Evolutionary conservation across 805 yeast genomes (phyloP).

Genomic region (Candida namnaoensis): DNA sequence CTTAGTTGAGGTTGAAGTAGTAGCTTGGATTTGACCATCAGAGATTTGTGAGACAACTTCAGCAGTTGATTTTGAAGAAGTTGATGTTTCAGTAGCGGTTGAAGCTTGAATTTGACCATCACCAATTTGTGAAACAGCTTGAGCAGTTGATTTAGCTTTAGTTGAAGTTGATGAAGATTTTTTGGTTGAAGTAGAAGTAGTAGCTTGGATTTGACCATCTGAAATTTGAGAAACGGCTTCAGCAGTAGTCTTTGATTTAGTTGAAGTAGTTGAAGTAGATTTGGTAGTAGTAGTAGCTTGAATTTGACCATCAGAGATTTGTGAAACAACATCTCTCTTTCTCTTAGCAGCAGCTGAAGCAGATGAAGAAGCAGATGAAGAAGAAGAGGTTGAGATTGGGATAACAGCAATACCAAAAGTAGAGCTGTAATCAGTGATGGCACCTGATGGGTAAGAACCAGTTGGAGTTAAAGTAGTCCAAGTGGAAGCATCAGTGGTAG

Average conservation of each 20-base stretch:
- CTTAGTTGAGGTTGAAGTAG: conserved; percentile 29
- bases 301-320: conserved; percentile 41
- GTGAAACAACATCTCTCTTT: conserved; percentile 17
- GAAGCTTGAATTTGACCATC: conserved; percentile 17
- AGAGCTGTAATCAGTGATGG: conserved; percentile 31
- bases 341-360: conserved; percentile 4
- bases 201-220: conserved; percentile 13
- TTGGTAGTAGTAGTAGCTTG: conserved; percentile 40
- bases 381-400: conserved; percentile 9
- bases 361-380: conserved; percentile 11
- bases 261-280: conserved; percentile 10
- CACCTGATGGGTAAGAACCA: conserved; percentile 31
- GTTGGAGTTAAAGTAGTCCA: conserved; percentile 15
- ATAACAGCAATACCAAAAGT: conserved; percentile 31
- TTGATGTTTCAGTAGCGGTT: conserved; percentile 8
- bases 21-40: conserved; percentile 52
- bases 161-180: not conserved
- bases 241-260: conserved; percentile 6
- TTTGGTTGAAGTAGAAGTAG: conserved; percentile 1
- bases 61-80: conserved; percentile 2
- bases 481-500: conserved; percentile 32
- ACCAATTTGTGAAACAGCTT: conserved; percentile 12
- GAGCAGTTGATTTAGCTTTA: conserved; percentile 10
- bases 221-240: conserved; percentile 12
- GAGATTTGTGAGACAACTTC: conserved; percentile 38